Base-by-base conservation (phyloP, 1,139 yeast species). In the Diutina sp. region DNA sequence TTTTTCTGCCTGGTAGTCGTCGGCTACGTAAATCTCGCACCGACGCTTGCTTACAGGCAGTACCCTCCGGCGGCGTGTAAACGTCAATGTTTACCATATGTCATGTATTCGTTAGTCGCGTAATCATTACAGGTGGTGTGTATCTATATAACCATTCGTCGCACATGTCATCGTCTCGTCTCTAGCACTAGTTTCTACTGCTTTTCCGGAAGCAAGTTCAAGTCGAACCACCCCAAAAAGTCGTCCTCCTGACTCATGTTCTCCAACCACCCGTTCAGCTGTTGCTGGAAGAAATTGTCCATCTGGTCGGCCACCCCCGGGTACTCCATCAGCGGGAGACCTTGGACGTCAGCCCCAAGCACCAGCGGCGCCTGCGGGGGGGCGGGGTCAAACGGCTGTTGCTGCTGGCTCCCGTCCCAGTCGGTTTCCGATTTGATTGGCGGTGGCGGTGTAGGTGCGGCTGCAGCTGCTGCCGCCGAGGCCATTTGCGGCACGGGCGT, bases 221-320 rank as follows among this genome's bases (percentile, higher is more conserved):
- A 14, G 41, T 90, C 97, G 73, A 90, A 87, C 97, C 97, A 91
- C n/a, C 97, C 97, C 56, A 91, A 73, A 66, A 91, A 86, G 66
- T 90, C 97, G 58, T 76, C 79, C 58, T 72, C 73, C 58, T 82
- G 82, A 57, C 82, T 85, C 62, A 87, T 89, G 70, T 84, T 83
- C 62, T 74, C 73, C 52, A 75, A 65, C 96, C 96, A 89, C 41
- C 90, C 91, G 55, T 84, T 82, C 28, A 90, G 85, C 64, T 89
- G 96, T 69, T 86, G 90, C 66, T 85, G 89, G 75, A 87, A 79
- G 68, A 85, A 79, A 38, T 71, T 73, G 63, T 80, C 84, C 63
- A 81, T 69, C 65, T 77, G 80, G 60, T 77, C 71, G 2, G 73
- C 69, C 56, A 71, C 70, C 2, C 66, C 61, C 9, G 56, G 35